Evolutionary conservation across 2,329 filamentous ascomycete species (phyloP).

Genomic region (Aureobasidium sp.): DNA sequence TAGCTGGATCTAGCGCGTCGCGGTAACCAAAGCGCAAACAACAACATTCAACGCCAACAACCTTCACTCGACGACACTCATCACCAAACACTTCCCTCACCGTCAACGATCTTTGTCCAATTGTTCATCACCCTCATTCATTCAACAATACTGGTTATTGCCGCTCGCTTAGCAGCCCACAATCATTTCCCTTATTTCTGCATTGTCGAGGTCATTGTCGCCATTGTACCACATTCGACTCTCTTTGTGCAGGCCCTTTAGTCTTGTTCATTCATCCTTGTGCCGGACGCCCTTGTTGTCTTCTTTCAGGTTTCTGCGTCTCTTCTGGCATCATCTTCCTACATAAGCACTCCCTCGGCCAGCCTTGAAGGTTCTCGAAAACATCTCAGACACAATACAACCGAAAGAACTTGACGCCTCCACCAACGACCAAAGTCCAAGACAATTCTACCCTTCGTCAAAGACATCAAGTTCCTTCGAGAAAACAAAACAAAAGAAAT

Average conservation of each 20-base stretch:
- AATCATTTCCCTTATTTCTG: background rate
- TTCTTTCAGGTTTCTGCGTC: background rate
- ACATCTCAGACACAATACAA: slow-evolving; percentile 5
- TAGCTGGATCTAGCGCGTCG: slow-evolving; percentile 5
- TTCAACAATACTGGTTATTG: slow-evolving; percentile 7
- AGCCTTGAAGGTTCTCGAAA: slow-evolving; percentile 9
- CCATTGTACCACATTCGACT: slow-evolving; percentile 1
- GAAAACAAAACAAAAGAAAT: background rate
- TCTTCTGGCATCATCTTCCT: background rate
- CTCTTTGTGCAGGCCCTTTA: slow-evolving; percentile 5
- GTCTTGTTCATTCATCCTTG: background rate
- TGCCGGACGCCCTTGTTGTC: background rate
- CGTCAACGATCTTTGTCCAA: background rate
- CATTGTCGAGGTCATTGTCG: slow-evolving; percentile 3
- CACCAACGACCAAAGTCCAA: background rate
- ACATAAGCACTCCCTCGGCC: background rate
- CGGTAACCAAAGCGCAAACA: slow-evolving; percentile 1
- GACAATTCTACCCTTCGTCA: background rate
- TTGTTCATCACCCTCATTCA: background rate
- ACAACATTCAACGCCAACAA: background rate
- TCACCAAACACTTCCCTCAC: background rate
- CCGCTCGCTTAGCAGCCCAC: background rate
- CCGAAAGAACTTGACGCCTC: slow-evolving; percentile 1
- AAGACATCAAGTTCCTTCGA: slow-evolving; percentile 3
- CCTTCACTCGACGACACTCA: background rate